Evolutionary conservation across 306 rosid genomes (phyloP).

Genomic region (Acacia confusa): DNA sequence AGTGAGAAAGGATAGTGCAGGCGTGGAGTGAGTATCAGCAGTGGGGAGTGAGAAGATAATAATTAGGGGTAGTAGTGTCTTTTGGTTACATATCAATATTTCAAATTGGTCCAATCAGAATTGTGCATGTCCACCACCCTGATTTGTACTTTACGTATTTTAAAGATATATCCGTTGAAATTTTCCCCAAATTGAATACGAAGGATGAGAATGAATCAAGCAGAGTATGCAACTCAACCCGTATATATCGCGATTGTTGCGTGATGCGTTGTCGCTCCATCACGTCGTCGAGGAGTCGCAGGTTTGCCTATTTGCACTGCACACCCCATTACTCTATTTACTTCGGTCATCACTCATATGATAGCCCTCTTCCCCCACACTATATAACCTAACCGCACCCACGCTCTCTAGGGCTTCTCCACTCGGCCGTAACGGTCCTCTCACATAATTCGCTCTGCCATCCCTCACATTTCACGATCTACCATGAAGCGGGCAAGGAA

Average conservation of each 20-base stretch:
- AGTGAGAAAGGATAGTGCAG: no score
- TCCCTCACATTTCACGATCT: not conserved
- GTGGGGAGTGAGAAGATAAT: no score
- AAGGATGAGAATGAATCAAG: no score
- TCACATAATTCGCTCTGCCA: not conserved
- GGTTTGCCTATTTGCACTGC: not conserved
- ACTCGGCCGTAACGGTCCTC: not conserved
- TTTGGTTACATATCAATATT: no score
- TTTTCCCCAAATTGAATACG: no score
- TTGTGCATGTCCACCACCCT: no score
- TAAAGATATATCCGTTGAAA: no score
- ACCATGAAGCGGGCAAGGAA: constrained; percentile 72
- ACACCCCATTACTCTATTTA: not conserved
- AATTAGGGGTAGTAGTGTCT: no score
- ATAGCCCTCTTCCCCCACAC: not conserved
- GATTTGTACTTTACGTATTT: no score
- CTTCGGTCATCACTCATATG: not conserved
- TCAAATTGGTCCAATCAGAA: no score
- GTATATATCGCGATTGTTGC: not conserved
- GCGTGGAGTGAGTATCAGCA: no score
- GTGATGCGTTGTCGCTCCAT: not conserved
- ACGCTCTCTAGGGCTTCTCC: not conserved
- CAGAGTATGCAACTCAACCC: no score
- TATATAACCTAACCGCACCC: not conserved
- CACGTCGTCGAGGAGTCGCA: constrained; percentile 1